Evolutionary conservation across 108 stramenopile genomes (phyloP).

Genomic region (Nitzschia sp.): DNA sequence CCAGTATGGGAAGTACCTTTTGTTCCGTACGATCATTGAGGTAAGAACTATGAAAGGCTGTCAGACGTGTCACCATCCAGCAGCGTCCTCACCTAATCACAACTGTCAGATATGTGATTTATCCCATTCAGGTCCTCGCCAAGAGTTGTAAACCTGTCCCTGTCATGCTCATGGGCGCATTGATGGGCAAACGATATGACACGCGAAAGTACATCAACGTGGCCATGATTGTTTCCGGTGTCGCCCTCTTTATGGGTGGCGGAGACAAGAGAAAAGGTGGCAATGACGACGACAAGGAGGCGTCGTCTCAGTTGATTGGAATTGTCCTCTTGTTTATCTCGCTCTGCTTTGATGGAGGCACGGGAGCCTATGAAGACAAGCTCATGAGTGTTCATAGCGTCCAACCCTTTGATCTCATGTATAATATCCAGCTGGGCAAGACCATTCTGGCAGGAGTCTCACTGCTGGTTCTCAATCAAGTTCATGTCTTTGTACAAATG

Average conservation of each 20-base stretch:
- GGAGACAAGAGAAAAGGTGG: constrained; percentile 43
- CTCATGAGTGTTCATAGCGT: constrained; percentile 96
- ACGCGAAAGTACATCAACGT: constrained; percentile 94
- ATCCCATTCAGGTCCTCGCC: constrained; percentile 97
- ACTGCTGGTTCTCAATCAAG: constrained; percentile 90
- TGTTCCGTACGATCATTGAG: constrained; percentile 91
- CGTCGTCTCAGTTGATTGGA: constrained; percentile 79
- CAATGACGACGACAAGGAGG: constrained; percentile 48
- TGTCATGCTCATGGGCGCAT: constrained; percentile 96
- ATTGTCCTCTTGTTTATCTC: constrained; percentile 92
- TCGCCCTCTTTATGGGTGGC: constrained; percentile 97
- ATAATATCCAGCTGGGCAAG: constrained; percentile 98
- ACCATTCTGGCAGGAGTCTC: constrained; percentile 91
- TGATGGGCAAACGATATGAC: constrained; percentile 95
- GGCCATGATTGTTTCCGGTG: constrained; percentile 88
- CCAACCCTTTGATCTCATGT: constrained; percentile 98
- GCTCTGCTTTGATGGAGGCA: constrained; percentile 97
- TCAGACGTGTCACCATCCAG: not conserved
- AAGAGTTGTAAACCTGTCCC: constrained; percentile 99
- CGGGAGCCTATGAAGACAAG: constrained; percentile 99
- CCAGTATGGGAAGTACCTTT: constrained; percentile 96
- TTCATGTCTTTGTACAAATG: constrained; percentile 93
- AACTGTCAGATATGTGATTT: constrained; percentile 70
- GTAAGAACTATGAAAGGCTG: constrained; percentile 52
- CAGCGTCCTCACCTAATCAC: no score